Base-by-base conservation (phyloP, 2,329 filamentous ascomycete genomes). In the Aspergillus pseudonomiae region DNA sequence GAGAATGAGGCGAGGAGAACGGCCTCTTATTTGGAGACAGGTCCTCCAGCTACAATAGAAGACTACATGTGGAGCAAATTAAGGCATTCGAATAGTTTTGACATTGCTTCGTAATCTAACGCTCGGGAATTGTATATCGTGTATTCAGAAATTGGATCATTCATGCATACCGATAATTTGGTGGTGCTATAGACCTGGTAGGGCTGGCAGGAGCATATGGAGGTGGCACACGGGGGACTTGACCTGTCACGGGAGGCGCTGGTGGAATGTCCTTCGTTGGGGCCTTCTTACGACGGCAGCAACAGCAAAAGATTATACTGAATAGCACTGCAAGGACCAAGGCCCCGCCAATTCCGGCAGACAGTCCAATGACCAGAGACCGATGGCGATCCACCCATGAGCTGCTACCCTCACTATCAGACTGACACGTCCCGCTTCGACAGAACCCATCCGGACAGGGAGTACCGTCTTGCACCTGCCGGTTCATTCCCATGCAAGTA, bases 1-100 rank as follows among this genome's bases (percentile, higher is more conserved):
- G 73, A 66, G 73, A 2, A 61, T 60, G 6, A 57, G 53, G 34
- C 66, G 73, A 28, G 73, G 73, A 2, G 73, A 75, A 54, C 68
- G 58, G 21, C n/a, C 41, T 24, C 48, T 73, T 19, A 66, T 65
- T n/a, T 74, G 62, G 64, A 41, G 28, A 24, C 24, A 45, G 11
- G 43, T 61, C 19, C 30, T 61, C 24, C 50, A 55, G 24, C 6
- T n/a, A 50, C 16, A 28, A 0, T 24, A 26, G 11, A 26, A 9
- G 4, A 6, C 39, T 41, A 1, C 3, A 41, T n/a, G 6, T n/a
- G 39, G 3, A 41, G 3, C 19, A 7, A 10, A 9, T 4, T 4
- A 41, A 3, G 0, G 19, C 1, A 16, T n/a, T 41, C 39, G 9
- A 19, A 41, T 41, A 9, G 19, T 9, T 19, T n/a, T n/a, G 16